A percentile compares a stretch with the other conserved stretches of the same genome.
Evolutionary conservation across 1,284 basidiomycete genomes (phyloP).

Genomic region (Ustanciosporium gigantosporum): DNA sequence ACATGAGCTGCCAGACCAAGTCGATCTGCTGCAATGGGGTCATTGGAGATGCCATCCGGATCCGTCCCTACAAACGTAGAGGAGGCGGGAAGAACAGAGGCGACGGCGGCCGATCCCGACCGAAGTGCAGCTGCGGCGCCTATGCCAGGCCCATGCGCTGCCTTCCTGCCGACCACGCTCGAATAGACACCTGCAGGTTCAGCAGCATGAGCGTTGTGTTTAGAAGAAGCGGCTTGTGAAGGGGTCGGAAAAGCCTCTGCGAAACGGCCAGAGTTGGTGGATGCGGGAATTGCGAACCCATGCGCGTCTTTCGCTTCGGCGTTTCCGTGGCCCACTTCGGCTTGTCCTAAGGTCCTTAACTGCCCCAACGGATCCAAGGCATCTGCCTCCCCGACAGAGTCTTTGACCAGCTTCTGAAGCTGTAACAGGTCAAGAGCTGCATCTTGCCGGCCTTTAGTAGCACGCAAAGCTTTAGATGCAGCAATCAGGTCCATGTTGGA

Average conservation of each 20-base stretch:
- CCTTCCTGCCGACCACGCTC: constrained; percentile 20
- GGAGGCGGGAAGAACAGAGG: constrained; percentile 41
- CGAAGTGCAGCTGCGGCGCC: constrained; percentile 29
- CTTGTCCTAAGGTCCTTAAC: constrained; percentile 11
- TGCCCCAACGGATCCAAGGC: constrained; percentile 47
- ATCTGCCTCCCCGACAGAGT: constrained; percentile 36
- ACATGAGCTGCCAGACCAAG: constrained; percentile 13
- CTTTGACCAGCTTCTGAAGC: constrained; percentile 37
- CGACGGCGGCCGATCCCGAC: constrained; percentile 17
- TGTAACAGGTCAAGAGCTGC: constrained; percentile 54
- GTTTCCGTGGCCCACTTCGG: constrained; percentile 12
- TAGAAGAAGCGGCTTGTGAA: constrained; percentile 28
- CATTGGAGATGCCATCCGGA: constrained; percentile 7
- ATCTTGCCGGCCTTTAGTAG: constrained; percentile 52
- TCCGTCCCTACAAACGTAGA: constrained; percentile 15
- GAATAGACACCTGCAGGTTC: constrained; percentile 10
- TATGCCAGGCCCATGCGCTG: constrained; percentile 4
- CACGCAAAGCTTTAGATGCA: constrained; percentile 35
- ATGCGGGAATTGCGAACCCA: constrained; percentile 16
- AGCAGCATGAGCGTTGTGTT: too few species aligned
- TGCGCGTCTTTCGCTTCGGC: constrained; percentile 10
- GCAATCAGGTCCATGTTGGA: constrained; percentile 4
- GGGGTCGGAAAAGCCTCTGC: constrained; percentile 20
- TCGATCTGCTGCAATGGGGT: constrained; percentile 15
- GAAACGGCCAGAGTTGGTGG: constrained; percentile 9